These are phyloP conservation scores for Aureobasidium subglaciale DNA, from an alignment of 2,329 filamentous ascomycete species.

Conservation along the genomic window DNA sequence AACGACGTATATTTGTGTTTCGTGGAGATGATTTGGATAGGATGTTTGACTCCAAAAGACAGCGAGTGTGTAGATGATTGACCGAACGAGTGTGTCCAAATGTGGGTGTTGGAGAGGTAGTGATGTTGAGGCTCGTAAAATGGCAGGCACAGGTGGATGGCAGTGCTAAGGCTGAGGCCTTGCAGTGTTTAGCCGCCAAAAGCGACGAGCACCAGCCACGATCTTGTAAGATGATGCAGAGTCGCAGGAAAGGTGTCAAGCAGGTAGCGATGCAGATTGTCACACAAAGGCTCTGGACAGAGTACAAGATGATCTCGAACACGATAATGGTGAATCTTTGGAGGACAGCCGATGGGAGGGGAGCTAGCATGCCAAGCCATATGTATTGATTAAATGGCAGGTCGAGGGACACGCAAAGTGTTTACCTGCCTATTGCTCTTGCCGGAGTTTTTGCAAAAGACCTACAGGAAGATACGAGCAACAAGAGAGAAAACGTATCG, in stretches of 20 bases:
- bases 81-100: neutral
- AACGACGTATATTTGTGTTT: neutral
- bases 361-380: conserved; percentile 7
- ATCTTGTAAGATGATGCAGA: neutral
- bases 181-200: conserved; percentile 2
- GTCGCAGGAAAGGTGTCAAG: neutral
- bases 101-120: neutral
- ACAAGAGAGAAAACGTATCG: neutral
- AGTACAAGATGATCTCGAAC: neutral
- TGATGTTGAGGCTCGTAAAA: neutral
- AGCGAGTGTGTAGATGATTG: neutral
- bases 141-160: conserved; percentile 1
- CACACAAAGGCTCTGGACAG: neutral
- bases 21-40: neutral
- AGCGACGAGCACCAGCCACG: conserved; percentile 7
- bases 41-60: neutral
- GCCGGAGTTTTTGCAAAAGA: neutral
- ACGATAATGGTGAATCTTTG: neutral
- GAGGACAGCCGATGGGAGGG: neutral
- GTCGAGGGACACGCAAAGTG: neutral
- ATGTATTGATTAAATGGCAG: neutral
- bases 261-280: neutral
- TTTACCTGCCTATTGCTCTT: neutral
- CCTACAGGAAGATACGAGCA: neutral
- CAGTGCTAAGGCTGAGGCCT: conserved; percentile 10